Base-by-base conservation (phyloP, 768 basidiomycete genomes). In the Suillus plorans region DNA sequence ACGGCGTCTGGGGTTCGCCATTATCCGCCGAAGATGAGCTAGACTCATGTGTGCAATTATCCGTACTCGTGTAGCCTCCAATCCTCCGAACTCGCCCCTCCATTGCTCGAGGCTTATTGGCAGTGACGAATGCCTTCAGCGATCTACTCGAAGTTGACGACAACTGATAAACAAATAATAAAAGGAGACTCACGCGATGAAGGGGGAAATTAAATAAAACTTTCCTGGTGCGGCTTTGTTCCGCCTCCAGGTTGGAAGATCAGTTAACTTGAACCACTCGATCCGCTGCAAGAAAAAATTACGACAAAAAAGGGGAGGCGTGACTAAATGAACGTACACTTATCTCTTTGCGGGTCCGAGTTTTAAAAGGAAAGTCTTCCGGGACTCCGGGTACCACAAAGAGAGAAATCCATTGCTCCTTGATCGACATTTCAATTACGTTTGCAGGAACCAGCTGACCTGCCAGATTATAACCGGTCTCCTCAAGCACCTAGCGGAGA, bases 311-410 rank as follows among this genome's bases (percentile, higher is more conserved):
- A 73, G 62, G 28, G 42, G 34, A 55, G 44, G 57, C 25, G 42
- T 37, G 59, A 63, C 45, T 16, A 50, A 60, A 56, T 56, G 16
- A 61, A 75, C 88, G 72, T 82, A 97, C 96, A 73, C 95, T 97
- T 70, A 99, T 99, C 82, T 99, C 97, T 78, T 98, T 99, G 63
- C 97, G 83, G 2, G 97, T 99, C 76, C 91, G 90, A 6, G 97
- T 97, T 77, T 91, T 85, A 80, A 99, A 99, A 3, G 84, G 82
- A 67, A 88, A 95, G 70, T 92, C 88, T 78, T 98, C 95, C 42
- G 92, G 87, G 5, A 99, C 89, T 39, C 89, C 90, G 39, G 91
- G 85, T 37, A 98, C 92, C 72, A 99, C 89, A 76, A 89, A 99
- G 63, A 99, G 80, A 50, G 94, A 93, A 64, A 99, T 91, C 68